Evolutionary conservation across 2,329 filamentous ascomycete genomes (phyloP).

Genomic region (Exophiala mesophila): DNA sequence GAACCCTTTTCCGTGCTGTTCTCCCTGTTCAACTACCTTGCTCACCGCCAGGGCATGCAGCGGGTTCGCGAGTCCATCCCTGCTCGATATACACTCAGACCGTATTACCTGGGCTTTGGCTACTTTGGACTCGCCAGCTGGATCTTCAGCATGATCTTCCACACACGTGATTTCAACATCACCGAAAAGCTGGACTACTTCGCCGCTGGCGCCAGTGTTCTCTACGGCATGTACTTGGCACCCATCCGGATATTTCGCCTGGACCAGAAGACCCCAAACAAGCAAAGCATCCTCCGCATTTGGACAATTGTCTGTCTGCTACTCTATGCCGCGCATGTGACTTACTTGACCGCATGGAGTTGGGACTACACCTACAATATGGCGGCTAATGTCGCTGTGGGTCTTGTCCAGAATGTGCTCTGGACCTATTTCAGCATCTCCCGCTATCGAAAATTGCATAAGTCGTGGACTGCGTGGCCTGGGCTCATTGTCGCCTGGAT

Average conservation of each 20-base stretch:
- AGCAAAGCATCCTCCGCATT: conserved; percentile 55
- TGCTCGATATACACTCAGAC: conserved; percentile 65
- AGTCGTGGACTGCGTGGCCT: conserved; percentile 81
- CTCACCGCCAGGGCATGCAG: conserved; percentile 71
- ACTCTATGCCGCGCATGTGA: conserved; percentile 72
- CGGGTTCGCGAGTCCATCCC: conserved; percentile 69
- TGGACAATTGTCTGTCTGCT: conserved; percentile 71
- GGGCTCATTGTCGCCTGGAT: conserved; percentile 89
- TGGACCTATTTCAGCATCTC: conserved; percentile 81
- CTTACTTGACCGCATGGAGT: conserved; percentile 74
- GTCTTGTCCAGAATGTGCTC: conserved; percentile 71
- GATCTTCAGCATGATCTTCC: conserved; percentile 86
- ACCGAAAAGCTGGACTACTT: conserved; percentile 98
- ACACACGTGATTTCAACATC: conserved; percentile 75
- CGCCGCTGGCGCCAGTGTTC: conserved; percentile 78
- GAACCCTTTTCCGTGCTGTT: conserved; percentile 93
- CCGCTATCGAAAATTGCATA: conserved; percentile 65
- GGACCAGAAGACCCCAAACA: conserved; percentile 53
- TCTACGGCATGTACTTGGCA: conserved; percentile 87
- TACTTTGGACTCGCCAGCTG: conserved; percentile 78
- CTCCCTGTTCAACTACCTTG: conserved; percentile 83
- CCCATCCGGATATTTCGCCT: conserved; percentile 77
- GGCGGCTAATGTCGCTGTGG: conserved; percentile 82
- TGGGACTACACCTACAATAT: conserved; percentile 99
- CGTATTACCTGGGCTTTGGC: conserved; percentile 75